phyloP scores from a whole-genome alignment of 768 basidiomycete genomes.

The Pisolithus orientalis region DNA sequence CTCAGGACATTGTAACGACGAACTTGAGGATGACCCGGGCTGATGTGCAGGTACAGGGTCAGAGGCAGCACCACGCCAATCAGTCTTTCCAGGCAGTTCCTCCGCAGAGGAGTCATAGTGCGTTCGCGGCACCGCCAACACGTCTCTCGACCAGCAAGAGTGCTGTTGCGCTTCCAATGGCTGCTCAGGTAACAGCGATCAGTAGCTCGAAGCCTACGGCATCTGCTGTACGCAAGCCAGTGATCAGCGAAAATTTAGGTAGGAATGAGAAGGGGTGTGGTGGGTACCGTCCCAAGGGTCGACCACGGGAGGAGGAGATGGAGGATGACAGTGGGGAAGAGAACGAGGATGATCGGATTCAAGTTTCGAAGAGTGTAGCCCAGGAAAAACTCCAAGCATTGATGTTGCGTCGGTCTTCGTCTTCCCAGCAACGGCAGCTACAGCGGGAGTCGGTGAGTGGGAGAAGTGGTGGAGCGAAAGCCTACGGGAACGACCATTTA shows the following conservation, averaged over 20 bases:
- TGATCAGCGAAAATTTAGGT: slow-evolving; percentile 7
- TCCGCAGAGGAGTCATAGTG: slow-evolving; percentile 24
- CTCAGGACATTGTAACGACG: slow-evolving; percentile 38
- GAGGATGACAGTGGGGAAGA: slow-evolving; percentile 57
- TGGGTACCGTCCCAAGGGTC: slow-evolving; percentile 60
- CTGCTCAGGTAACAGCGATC: slow-evolving; percentile 40
- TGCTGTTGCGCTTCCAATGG: slow-evolving; percentile 52
- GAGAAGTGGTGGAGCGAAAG: neutral
- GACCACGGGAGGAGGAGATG: slow-evolving; percentile 58
- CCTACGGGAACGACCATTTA: too few relatives aligned
- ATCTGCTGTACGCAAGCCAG: neutral
- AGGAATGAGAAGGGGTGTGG: slow-evolving; percentile 23
- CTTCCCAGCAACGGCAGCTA: slow-evolving; percentile 18
- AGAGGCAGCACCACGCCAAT: slow-evolving; percentile 11
- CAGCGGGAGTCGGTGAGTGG: neutral
- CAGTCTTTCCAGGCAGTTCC: slow-evolving; percentile 15
- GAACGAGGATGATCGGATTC: slow-evolving; percentile 41
- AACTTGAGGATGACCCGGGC: slow-evolving; percentile 3
- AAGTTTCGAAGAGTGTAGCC: slow-evolving; percentile 62
- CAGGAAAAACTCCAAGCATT: slow-evolving; percentile 60
- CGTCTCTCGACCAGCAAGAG: slow-evolving; percentile 50
- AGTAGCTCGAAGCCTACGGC: slow-evolving; percentile 22
- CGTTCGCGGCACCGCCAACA: slow-evolving; percentile 21
- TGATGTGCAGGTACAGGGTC: neutral
- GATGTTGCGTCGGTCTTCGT: slow-evolving; percentile 36